Percentiles rank a stretch among this genome's conserved stretches.
Conservation (phyloP, 331 rosid species). For the Cydonia oblonga region DNA sequence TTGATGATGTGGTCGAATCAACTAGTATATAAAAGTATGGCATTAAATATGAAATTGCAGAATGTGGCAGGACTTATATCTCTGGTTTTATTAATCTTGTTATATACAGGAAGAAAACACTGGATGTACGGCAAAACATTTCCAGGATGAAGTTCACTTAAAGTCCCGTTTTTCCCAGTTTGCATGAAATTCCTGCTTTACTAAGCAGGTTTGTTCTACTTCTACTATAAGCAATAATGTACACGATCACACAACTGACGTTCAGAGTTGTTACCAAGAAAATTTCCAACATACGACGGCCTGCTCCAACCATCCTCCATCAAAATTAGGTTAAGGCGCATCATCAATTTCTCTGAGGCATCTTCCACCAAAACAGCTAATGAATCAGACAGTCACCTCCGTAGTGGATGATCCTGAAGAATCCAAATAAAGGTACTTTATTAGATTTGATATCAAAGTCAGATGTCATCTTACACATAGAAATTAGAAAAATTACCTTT, state of each 20-base stretch:
- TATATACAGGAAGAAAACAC: neutral
- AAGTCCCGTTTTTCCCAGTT: neutral
- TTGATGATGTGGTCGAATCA: too few relatives aligned
- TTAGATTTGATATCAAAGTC: neutral
- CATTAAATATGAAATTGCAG: too few relatives aligned
- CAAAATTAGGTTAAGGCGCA: constrained; percentile 32
- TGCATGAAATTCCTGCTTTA: neutral
- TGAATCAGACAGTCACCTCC: too few relatives aligned
- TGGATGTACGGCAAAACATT: neutral
- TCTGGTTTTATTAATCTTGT: too few relatives aligned
- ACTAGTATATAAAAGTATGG: too few relatives aligned
- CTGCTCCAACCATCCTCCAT: constrained; percentile 22
- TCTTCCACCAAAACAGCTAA: constrained; percentile 43
- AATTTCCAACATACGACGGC: constrained; percentile 33
- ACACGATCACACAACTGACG: constrained; percentile 47
- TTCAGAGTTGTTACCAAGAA: constrained; percentile 55
- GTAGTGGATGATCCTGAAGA: too few relatives aligned
- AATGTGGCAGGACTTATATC: too few relatives aligned
- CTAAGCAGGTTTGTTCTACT: neutral
- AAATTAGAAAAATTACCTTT: too few relatives aligned
- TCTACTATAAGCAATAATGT: neutral
- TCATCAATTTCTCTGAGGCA: constrained; percentile 53
- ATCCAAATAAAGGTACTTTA: neutral
- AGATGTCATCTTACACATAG: too few relatives aligned
- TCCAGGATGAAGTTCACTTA: neutral